Percentiles rank a stretch among this genome's conserved stretches.
Evolutionary conservation across 75 land plant genomes (phyloP).

Genomic region (Pinus tabuliformis): DNA sequence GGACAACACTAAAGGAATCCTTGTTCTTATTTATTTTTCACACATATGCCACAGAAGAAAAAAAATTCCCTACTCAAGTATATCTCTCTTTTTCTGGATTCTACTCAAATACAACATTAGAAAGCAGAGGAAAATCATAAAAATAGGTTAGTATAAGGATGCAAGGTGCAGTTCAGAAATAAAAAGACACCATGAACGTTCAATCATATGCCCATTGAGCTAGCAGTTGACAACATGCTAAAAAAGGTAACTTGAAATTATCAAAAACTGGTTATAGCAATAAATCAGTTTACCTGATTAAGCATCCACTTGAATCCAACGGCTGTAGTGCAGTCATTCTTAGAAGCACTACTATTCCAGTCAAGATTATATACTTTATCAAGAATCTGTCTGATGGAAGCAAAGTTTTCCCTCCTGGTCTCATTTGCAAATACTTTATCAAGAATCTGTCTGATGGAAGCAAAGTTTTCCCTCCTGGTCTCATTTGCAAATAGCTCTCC

Average conservation of each 20-base stretch:
- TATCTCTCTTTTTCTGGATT: neutral
- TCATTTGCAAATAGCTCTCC: constrained; percentile 85
- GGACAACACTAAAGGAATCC: neutral
- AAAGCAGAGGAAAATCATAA: neutral
- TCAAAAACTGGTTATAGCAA: neutral
- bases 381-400: constrained; percentile 19
- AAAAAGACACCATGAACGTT: neutral
- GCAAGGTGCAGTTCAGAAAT: neutral
- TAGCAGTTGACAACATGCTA: neutral
- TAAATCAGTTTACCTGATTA: constrained; percentile 37
- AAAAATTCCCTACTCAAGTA: neutral
- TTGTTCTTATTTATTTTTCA: neutral
- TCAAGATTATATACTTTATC: constrained; percentile 53
- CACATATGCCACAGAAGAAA: neutral
- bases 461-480: constrained; percentile 51
- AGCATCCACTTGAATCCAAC: constrained; percentile 71
- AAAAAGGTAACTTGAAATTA: neutral
- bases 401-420: constrained; percentile 51
- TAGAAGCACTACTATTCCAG: constrained; percentile 49
- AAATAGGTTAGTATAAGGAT: neutral
- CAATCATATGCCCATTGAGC: neutral
- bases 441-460: constrained; percentile 19
- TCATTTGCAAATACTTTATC: constrained; percentile 64
- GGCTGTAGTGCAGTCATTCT: constrained; percentile 44
- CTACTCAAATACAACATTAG: neutral